Conservation (phyloP, 2,329 filamentous ascomycete genomes). For the Exophiala spinifera region DNA sequence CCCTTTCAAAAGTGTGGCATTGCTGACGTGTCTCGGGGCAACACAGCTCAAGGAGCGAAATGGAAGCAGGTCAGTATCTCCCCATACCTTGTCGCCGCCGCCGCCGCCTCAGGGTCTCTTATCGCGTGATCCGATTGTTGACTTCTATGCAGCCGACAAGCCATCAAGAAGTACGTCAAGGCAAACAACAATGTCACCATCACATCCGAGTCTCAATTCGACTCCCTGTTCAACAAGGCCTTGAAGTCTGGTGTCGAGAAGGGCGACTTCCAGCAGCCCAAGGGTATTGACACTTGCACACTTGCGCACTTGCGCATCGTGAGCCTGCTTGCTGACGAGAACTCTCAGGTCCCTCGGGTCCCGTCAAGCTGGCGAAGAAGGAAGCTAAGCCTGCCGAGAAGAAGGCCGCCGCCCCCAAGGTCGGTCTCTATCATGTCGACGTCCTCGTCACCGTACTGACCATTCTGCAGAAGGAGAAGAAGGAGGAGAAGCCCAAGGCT, state of each 20-base stretch:
- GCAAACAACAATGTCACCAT: constrained; percentile 68
- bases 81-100: constrained; percentile 20
- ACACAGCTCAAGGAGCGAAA: constrained; percentile 66
- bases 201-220: constrained; percentile 58
- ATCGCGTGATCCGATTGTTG: constrained; percentile 13
- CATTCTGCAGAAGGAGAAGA: constrained; percentile 28
- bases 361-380: constrained; percentile 91
- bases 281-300: constrained; percentile 59
- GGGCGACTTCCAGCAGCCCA: constrained; percentile 83
- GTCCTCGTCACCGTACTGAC: constrained; percentile 13
- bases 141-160: constrained; percentile 57
- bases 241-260: constrained; percentile 79
- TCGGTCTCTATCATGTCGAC: constrained; percentile 6
- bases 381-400: constrained; percentile 49
- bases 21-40: constrained; percentile 48
- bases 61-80: constrained; percentile 61
- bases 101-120: constrained; percentile 25
- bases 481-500: constrained; percentile 34
- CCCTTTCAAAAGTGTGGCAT: constrained; percentile 5
- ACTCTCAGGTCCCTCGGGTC: constrained; percentile 69
- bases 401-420: constrained; percentile 36
- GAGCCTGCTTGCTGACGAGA: constrained; percentile 29
- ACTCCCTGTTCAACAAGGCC: constrained; percentile 80
- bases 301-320: not conserved
- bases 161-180: constrained; percentile 71